Evolutionary conservation across 2,329 filamentous ascomycete species (phyloP).

Genomic region (Cordyceps cateniannulata): DNA sequence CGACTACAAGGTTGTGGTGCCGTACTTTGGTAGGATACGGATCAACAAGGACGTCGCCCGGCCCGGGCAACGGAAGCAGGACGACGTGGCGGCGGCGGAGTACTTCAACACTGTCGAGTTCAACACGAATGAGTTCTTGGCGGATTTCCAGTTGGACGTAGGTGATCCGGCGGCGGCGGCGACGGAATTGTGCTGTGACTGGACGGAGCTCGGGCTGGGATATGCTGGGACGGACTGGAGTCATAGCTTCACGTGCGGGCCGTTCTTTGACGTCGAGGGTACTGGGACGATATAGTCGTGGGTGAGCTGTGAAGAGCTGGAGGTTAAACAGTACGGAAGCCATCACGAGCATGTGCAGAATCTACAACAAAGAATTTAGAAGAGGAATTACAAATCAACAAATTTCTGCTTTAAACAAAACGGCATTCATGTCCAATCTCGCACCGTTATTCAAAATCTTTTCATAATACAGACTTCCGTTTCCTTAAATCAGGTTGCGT

Average conservation of each 20-base stretch:
- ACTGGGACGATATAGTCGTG: background rate
- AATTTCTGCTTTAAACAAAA: background rate
- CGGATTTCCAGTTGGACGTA: background rate
- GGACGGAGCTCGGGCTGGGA: constrained; percentile 2
- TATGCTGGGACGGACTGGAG: background rate
- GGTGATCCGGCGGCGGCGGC: background rate
- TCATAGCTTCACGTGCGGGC: constrained; percentile 4
- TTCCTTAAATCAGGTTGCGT: background rate
- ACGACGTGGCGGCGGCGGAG: background rate
- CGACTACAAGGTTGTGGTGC: constrained; percentile 34
- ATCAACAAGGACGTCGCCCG: background rate
- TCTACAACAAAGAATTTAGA: too few relatives aligned
- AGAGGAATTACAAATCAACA: too few relatives aligned
- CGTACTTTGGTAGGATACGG: constrained; percentile 34
- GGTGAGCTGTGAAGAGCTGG: too few relatives aligned
- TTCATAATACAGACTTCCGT: background rate
- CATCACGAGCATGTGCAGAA: too few relatives aligned
- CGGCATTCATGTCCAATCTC: background rate
- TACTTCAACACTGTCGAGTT: constrained; percentile 10
- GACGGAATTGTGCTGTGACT: constrained; percentile 6
- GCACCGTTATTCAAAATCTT: background rate
- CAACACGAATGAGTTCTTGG: constrained; percentile 4
- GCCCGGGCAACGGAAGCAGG: background rate
- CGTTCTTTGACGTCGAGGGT: background rate
- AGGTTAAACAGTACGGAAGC: too few relatives aligned